Percentiles rank a stretch among this genome's conserved stretches.
Evolutionary conservation across 2,329 filamentous ascomycete species (phyloP).

Genomic region (Neofusicoccum parvum): DNA sequence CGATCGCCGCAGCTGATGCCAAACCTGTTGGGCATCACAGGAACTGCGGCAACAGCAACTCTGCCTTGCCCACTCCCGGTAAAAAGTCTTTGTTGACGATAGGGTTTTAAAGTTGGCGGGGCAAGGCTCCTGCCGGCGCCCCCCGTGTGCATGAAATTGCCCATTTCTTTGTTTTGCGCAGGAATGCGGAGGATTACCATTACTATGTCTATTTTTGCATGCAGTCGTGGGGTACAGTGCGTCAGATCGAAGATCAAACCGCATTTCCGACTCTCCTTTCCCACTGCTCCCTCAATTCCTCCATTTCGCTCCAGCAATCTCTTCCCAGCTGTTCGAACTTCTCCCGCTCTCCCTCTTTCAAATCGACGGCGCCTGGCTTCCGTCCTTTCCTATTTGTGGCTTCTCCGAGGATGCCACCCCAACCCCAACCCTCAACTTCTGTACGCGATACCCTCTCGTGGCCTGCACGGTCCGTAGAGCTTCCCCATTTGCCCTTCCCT

Average conservation of each 20-base stretch:
- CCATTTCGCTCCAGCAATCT: conserved; percentile 70
- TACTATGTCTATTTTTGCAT: not conserved
- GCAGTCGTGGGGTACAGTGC: not conserved
- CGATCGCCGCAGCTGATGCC: not conserved
- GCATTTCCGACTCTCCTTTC: conserved; percentile 44
- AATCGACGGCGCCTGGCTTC: conserved; percentile 58
- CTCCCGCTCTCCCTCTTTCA: conserved; percentile 62
- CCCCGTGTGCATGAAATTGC: not conserved
- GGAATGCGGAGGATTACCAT: conserved; percentile 9
- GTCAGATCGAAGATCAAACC: conserved; percentile 7
- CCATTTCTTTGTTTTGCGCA: not conserved
- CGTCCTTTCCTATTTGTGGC: conserved; percentile 52
- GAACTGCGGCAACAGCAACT: not conserved
- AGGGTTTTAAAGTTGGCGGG: not conserved
- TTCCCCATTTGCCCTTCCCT: conserved; percentile 80
- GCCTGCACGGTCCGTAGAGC: conserved; percentile 63
- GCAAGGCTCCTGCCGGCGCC: not conserved
- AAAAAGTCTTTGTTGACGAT: not conserved
- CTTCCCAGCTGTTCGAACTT: conserved; percentile 66
- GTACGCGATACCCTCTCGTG: conserved; percentile 69
- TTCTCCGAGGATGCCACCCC: conserved; percentile 59
- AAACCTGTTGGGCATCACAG: not conserved
- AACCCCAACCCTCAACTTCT: conserved; percentile 85
- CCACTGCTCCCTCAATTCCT: conserved; percentile 69
- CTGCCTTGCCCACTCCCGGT: not conserved